Evolutionary conservation across 345 rosid species (phyloP).

Genomic region (Kandelia obovata): DNA sequence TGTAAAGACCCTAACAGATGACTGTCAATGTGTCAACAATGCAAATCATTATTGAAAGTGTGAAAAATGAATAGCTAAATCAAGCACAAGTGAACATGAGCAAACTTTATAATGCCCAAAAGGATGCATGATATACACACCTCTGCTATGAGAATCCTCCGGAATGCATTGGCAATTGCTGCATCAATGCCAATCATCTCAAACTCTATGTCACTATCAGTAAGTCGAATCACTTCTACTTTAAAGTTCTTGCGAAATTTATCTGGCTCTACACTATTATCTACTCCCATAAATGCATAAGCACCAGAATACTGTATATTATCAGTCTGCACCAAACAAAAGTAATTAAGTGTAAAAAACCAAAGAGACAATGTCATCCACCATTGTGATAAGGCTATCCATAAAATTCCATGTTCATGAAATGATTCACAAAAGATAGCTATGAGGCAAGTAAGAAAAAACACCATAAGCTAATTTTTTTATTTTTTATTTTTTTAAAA

Average conservation of each 20-base stretch:
- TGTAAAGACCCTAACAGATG: neutral
- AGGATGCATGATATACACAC: slow-evolving; percentile 32
- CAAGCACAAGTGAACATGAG: neutral
- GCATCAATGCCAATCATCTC: slow-evolving; percentile 87
- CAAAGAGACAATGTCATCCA: neutral
- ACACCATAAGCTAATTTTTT: no score
- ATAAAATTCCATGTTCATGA: no score
- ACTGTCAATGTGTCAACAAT: neutral
- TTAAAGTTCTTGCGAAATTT: slow-evolving; percentile 50
- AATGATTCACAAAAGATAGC: no score
- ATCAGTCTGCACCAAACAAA: slow-evolving; percentile 53
- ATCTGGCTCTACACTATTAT: slow-evolving; percentile 56
- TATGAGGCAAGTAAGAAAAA: no score
- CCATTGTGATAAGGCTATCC: no score
- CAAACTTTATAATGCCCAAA: neutral
- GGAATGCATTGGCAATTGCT: slow-evolving; percentile 79
- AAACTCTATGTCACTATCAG: slow-evolving; percentile 65
- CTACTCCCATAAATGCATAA: slow-evolving; percentile 66
- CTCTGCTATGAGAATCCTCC: slow-evolving; percentile 92
- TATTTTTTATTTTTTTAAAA: no score
- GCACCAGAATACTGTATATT: slow-evolving; percentile 70
- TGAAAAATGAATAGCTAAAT: neutral
- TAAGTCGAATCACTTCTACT: slow-evolving; percentile 47
- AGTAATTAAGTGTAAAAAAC: neutral
- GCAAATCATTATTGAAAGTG: neutral